Percentiles rank a stretch among this genome's conserved stretches.
Conservation (phyloP, 768 basidiomycete genomes). For the Guyanaporus albipodus region DNA sequence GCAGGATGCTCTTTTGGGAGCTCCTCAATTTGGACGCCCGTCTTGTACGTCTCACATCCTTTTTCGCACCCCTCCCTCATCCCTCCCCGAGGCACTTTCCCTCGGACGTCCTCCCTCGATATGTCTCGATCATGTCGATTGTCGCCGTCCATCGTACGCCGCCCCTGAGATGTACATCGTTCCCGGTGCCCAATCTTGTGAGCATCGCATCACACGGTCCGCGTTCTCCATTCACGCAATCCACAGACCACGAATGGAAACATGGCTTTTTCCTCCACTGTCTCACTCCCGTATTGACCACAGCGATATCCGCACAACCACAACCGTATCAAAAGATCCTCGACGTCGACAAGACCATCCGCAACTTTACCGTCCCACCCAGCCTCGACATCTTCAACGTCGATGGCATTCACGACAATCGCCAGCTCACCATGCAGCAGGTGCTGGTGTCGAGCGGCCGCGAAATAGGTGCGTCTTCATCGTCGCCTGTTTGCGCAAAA, state of each 20-base stretch:
- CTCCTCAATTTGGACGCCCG: constrained; percentile 65
- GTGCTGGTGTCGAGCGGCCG: constrained; percentile 57
- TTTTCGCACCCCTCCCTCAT: constrained; percentile 14
- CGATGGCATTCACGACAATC: constrained; percentile 37
- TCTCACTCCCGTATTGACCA: constrained; percentile 58
- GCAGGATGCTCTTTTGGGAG: constrained; percentile 71
- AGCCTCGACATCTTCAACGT: constrained; percentile 43
- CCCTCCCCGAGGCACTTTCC: constrained; percentile 50
- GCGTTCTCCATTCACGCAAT: constrained; percentile 11
- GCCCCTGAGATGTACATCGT: constrained; percentile 29
- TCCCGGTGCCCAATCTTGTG: constrained; percentile 28
- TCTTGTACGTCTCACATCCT: constrained; percentile 45
- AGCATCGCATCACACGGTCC: constrained; percentile 11
- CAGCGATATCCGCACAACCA: constrained; percentile 49
- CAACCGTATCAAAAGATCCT: constrained; percentile 51
- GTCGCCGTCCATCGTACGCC: constrained; percentile 37
- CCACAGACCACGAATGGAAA: constrained; percentile 67
- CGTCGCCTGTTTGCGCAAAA: constrained; percentile 13
- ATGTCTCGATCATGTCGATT: constrained; percentile 62
- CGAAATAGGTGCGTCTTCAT: constrained; percentile 49
- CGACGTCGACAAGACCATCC: constrained; percentile 49
- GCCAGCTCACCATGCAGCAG: constrained; percentile 62
- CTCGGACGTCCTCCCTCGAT: constrained; percentile 71
- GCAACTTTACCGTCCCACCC: constrained; percentile 53
- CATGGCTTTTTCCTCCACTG: constrained; percentile 61